A percentile compares a stretch with the other conserved stretches of the same genome.
phyloP scores from a whole-genome alignment of 202 grass and related monocot species.

The Setaria italica region DNA sequence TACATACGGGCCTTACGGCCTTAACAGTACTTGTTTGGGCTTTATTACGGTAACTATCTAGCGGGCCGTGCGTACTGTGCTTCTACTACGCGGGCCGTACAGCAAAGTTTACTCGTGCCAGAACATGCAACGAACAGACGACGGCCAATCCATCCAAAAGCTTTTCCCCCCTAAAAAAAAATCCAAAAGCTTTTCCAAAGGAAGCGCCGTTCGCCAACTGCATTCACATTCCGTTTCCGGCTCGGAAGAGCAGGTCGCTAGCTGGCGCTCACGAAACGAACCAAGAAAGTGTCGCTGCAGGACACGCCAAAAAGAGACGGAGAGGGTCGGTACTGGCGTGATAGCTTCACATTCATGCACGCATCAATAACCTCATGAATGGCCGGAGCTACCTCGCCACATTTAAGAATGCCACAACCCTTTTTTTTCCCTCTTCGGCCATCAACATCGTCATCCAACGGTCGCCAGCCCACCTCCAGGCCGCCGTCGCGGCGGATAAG shows the following conservation, averaged over 20 bases:
- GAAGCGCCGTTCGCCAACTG: constrained; percentile 9
- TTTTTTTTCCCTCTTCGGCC: not conserved
- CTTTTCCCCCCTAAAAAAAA: not conserved
- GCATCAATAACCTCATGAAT: not conserved
- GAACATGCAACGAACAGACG: not conserved
- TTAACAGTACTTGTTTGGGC: not conserved
- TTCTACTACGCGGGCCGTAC: not conserved
- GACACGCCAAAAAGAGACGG: not conserved
- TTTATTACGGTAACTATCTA: too few relatives aligned
- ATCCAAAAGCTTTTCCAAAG: not conserved
- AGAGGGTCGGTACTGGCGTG: not conserved
- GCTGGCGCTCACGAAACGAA: not conserved
- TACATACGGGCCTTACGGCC: not conserved
- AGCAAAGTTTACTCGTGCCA: not conserved
- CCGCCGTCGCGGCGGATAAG: not conserved
- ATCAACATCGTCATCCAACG: not conserved
- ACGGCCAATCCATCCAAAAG: not conserved
- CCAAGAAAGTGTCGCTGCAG: too few relatives aligned
- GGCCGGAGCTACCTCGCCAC: not conserved
- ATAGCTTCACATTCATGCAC: not conserved
- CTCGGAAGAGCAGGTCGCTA: not conserved
- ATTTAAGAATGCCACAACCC: not conserved
- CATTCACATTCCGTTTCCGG: not conserved
- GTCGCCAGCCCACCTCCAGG: not conserved
- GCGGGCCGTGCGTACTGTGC: not conserved